Base-by-base conservation (phyloP, 352 stramenopile genomes). In the Globisporangium camurandrum region DNA sequence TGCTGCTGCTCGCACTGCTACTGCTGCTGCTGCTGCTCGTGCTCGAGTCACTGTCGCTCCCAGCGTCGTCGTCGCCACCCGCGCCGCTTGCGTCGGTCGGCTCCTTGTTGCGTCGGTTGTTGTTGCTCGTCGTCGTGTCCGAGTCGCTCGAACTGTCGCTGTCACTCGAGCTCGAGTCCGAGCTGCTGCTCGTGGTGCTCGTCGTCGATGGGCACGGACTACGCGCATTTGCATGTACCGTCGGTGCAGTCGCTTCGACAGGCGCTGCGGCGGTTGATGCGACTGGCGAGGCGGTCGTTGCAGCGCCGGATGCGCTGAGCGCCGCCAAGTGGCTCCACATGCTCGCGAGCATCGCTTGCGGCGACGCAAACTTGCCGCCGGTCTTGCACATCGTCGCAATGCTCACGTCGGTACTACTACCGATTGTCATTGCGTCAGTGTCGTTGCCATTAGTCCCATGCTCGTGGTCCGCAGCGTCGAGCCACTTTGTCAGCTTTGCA, bases 131-230 rank as follows among this genome's bases (percentile, higher is more conserved):
- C 6, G 42, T 45, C 5, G 48, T 48, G 33, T 66, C 68, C 30
- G 55, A 66, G 23, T 60, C 63, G 48, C 60, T 70, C 2, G 28
- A 23, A 24, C 51, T 64, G 17, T 49, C 55, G 34, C 42, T 54
- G 20, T 49, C 46, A n/a, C 48, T 67, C 24, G 40, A 8, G 26
- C 49, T 52, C 16, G 53, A 64, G 22, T 44, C 62, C 20, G 51
- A 59, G 37, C 57, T 68, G n/a, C 28, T 55, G n/a, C 52, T 76
- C 22, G 51, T 57, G 28, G 37, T 75, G 38, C 54, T 72, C 23
- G 63, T 70, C 16, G 55, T 61, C 5, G 64, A 72, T 3, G 69
- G 64, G 47, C 52, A 70, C 10, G 61, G 64, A 59, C 69, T 81
- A 30, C 58, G 28, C 40, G 40, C 16, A 23, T 20, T 19, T 4